phyloP scores from a whole-genome alignment of 495 filamentous ascomycete genomes.

The Neurospora intermedia region DNA sequence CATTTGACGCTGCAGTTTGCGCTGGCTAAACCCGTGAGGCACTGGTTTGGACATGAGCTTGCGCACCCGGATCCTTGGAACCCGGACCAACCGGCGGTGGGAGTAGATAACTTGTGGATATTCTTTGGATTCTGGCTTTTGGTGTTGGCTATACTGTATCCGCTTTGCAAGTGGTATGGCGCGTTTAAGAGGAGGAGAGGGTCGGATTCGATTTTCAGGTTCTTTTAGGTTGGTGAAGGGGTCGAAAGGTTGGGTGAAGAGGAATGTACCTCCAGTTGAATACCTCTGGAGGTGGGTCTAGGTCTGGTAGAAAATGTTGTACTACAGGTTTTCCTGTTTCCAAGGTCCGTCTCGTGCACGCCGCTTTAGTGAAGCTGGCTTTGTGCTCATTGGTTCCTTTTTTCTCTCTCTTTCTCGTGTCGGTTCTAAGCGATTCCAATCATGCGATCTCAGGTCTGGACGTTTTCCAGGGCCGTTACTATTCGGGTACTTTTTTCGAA shows the following conservation, averaged over 20 bases:
- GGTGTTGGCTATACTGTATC: constrained; percentile 17
- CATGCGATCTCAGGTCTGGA: neutral
- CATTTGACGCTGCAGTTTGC: constrained; percentile 16
- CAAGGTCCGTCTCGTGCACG: neutral
- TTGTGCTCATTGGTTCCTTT: neutral
- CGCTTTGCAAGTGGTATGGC: constrained; percentile 20
- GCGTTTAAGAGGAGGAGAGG: constrained; percentile 18
- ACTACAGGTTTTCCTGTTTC: neutral
- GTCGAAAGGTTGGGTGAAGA: neutral
- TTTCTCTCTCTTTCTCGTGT: neutral
- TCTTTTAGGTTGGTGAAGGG: constrained; percentile 15
- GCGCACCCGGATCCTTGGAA: neutral
- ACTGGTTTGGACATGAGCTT: constrained; percentile 6
- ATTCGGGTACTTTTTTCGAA: neutral
- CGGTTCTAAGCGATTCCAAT: neutral
- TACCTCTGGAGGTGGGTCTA: neutral
- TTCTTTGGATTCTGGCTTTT: constrained; percentile 10
- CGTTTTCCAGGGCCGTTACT: neutral
- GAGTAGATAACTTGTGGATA: constrained; percentile 17
- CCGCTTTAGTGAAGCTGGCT: neutral
- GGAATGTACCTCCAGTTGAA: neutral
- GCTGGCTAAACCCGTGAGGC: neutral
- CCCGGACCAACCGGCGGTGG: constrained; percentile 1
- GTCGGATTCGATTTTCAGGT: constrained; percentile 23
- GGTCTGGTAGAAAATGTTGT: neutral